Percentiles rank a stretch among this genome's conserved stretches.
Conservation (phyloP, 176 grass and related monocot genomes). For the Carex myosuroides region DNA sequence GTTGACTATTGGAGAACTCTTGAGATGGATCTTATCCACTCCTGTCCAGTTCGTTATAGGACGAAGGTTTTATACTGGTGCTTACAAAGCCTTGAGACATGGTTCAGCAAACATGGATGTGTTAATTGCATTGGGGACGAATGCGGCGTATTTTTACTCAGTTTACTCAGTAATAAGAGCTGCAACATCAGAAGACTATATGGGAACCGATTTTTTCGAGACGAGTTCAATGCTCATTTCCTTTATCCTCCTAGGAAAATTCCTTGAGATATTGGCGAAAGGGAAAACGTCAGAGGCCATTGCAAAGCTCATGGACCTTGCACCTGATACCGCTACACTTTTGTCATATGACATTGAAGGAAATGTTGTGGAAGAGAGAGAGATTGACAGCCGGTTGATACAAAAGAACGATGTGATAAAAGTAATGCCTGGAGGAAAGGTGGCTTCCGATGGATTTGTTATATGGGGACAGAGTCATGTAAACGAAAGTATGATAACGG, state of each 20-base stretch:
- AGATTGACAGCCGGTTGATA: conserved; percentile 83
- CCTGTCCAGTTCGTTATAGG: conserved; percentile 95
- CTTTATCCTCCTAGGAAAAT: conserved; percentile 94
- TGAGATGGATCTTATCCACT: conserved; percentile 81
- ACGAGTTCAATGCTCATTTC: conserved; percentile 98
- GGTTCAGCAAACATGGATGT: conserved; percentile 97
- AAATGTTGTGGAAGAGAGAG: conserved; percentile 54
- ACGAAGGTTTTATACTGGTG: conserved; percentile 68
- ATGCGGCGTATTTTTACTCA: conserved; percentile 86
- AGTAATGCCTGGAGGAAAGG: conserved; percentile 75
- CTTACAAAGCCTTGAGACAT: conserved; percentile 67
- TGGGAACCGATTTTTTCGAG: conserved; percentile 92
- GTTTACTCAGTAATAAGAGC: conserved; percentile 72
- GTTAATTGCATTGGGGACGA: conserved; percentile 90
- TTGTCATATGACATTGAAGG: conserved; percentile 50
- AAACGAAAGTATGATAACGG: conserved; percentile 97
- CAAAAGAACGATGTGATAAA: conserved; percentile 99
- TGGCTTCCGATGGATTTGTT: conserved; percentile 91
- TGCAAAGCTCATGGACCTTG: conserved; percentile 88
- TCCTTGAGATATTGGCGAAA: conserved; percentile 95
- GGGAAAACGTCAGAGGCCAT: conserved; percentile 96
- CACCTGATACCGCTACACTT: conserved; percentile 66
- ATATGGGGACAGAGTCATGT: conserved; percentile 95
- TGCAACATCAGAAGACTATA: conserved; percentile 54
- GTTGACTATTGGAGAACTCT: conserved; percentile 68